These are phyloP conservation scores for Calamus simplicifolius DNA, from an alignment of 176 grass and related monocot genomes.

Conservation along the genomic window DNA sequence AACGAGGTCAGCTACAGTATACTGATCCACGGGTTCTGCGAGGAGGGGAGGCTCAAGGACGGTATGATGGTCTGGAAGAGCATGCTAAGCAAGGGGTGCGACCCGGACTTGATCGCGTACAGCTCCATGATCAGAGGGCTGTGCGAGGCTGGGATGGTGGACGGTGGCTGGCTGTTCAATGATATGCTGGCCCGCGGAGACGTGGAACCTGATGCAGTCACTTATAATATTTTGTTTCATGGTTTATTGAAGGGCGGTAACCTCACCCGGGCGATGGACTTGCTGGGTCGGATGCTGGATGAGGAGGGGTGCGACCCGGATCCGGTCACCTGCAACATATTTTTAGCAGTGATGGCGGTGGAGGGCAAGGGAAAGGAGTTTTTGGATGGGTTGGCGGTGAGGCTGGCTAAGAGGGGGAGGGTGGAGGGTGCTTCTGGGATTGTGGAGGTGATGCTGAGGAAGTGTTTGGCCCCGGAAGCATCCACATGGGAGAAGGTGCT, in stretches of 20 bases:
- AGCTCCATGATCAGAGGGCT: slow-evolving; percentile 88
- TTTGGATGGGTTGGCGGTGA: slow-evolving; percentile 65
- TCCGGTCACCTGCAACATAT: slow-evolving; percentile 62
- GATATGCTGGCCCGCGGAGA: slow-evolving; percentile 60
- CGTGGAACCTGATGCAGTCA: slow-evolving; percentile 54
- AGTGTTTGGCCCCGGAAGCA: slow-evolving; percentile 50
- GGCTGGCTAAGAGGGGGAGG: slow-evolving; percentile 55
- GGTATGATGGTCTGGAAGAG: slow-evolving; percentile 96
- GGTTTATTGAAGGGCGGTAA: slow-evolving; percentile 41
- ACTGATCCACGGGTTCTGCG: slow-evolving; percentile 65
- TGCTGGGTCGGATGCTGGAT: slow-evolving; percentile 79
- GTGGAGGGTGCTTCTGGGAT: slow-evolving; percentile 41
- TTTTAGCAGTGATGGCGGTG: slow-evolving; percentile 39
- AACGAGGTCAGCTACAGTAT: slow-evolving; percentile 71
- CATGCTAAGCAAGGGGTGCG: slow-evolving; percentile 58
- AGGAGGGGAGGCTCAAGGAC: slow-evolving; percentile 64
- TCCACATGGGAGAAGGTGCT: slow-evolving; percentile 44
- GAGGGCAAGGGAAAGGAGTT: slow-evolving; percentile 48
- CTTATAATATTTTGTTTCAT: slow-evolving; percentile 65
- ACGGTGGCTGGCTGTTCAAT: slow-evolving; percentile 55
- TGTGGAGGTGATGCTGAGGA: slow-evolving; percentile 62
- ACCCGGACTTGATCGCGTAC: slow-evolving; percentile 68
- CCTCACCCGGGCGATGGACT: slow-evolving; percentile 43
- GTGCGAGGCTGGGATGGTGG: slow-evolving; percentile 59
- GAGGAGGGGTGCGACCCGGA: slow-evolving; percentile 61